Base-by-base conservation (phyloP, 1,284 basidiomycete genomes). In the Rhizoctonia solani region DNA sequence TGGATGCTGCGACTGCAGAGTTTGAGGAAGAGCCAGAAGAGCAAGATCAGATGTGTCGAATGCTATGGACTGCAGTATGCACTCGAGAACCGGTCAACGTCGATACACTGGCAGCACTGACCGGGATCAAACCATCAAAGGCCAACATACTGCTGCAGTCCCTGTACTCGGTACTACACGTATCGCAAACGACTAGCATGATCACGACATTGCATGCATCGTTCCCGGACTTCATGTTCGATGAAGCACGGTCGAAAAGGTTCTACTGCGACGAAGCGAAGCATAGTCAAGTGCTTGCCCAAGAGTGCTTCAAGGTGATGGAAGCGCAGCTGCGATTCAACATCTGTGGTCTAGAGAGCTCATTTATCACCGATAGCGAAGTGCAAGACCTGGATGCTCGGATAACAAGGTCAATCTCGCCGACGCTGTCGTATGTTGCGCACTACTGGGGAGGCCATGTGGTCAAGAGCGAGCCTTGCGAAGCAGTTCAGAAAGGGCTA, bases 371-470 rank as follows among this genome's bases (percentile, higher is more conserved):
- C 19, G 53, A 54, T 29, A 34, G 8, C 13, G 30, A 54, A 21
- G 32, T 54, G 11, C 6, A 4, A 6, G 19, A 54, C 34, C 32
- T 54, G 13, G 25, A 29, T 11, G 25, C 27, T n/a, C 42, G 29
- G 4, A 47, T 47, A 6, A 27, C 32, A 5, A 27, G 21, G 19
- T 25, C 21, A 46, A 58, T 58, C 8, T 47, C 55, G 13, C 16
- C 42, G 23, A 41, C 16, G 11, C 1, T 58, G n/a, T 5, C 44
- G 6, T 58, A 58, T 19, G 39, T 21, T 5, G 44, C 41, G 29
- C 42, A 27, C 4, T 58, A 58, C 29, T 58, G 55, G 55, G 27
- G 23, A 16, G 55, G 32, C 41, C 55, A 58, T 14, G 16, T 58
- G 6, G 13, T 13, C 14, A 23, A 46, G 23, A 16, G 16, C 6